phyloP scores from a whole-genome alignment of 2,329 filamentous ascomycete genomes.

The Fusarium dlaminii region DNA sequence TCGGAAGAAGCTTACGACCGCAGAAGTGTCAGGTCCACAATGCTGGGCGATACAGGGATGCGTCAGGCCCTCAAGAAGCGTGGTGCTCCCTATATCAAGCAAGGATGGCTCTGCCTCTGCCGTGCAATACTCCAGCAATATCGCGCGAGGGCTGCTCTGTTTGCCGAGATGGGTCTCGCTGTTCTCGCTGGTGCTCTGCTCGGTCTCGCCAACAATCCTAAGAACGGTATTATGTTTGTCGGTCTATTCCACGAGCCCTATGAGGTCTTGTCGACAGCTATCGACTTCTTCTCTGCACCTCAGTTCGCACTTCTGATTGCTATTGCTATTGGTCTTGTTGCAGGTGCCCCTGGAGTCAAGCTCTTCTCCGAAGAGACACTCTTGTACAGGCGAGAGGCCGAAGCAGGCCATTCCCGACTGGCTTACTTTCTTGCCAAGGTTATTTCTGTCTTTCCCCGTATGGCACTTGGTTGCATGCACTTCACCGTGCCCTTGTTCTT shows the following conservation, averaged over 20 bases:
- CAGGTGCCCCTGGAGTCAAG: constrained; percentile 61
- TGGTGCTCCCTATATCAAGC: constrained; percentile 58
- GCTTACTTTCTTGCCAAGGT: constrained; percentile 68
- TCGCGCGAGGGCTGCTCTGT: constrained; percentile 60
- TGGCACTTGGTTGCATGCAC: constrained; percentile 62
- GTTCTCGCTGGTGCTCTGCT: constrained; percentile 63
- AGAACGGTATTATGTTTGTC: constrained; percentile 62
- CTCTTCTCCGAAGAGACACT: constrained; percentile 57
- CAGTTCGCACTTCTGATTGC: constrained; percentile 62
- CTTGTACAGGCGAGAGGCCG: constrained; percentile 64
- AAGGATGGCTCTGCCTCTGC: constrained; percentile 62
- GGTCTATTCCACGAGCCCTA: constrained; percentile 63
- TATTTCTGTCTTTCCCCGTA: constrained; percentile 60
- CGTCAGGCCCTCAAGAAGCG: constrained; percentile 58
- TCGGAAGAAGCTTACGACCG: constrained; percentile 20
- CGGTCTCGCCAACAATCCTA: constrained; percentile 60
- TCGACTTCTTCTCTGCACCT: constrained; percentile 60
- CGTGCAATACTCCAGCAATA: constrained; percentile 67
- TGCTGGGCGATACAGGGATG: constrained; percentile 48
- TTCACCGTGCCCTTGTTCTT: constrained; percentile 62
- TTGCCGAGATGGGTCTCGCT: constrained; percentile 64
- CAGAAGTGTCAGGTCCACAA: constrained; percentile 34
- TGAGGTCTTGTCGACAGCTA: constrained; percentile 59
- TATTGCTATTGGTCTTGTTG: constrained; percentile 65
- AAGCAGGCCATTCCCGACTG: constrained; percentile 63